Conservation (phyloP, 2,329 filamentous ascomycete species). For the Calonectria hawksworthii region DNA sequence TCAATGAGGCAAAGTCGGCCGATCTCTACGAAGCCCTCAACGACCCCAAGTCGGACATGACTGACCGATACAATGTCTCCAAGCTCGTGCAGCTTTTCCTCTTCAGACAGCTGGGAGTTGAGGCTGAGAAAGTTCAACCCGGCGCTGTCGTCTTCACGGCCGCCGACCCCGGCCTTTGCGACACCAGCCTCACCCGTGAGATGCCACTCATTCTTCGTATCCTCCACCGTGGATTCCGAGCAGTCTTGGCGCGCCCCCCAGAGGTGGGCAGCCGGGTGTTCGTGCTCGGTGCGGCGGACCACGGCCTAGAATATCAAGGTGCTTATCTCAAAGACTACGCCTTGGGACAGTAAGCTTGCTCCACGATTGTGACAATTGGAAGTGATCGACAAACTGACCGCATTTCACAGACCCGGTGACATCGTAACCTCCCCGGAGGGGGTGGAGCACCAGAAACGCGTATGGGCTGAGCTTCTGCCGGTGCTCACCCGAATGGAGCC, state of each 20-base stretch:
- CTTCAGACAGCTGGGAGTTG: not conserved
- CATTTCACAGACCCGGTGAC: not conserved
- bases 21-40: not conserved
- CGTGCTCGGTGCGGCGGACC: not conserved
- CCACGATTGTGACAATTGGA: not conserved
- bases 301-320: not conserved
- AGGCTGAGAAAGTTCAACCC: not conserved
- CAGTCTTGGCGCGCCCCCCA: not conserved
- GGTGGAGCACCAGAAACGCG: not conserved
- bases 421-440: not conserved
- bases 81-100: not conserved
- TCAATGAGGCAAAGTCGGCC: not conserved
- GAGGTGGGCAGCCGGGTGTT: not conserved
- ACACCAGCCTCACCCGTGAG: not conserved
- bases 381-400: conserved; percentile 5
- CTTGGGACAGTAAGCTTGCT: not conserved
- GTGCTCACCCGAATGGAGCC: not conserved
- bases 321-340: conserved; percentile 5
- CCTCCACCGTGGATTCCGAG: not conserved
- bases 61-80: not conserved
- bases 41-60: conserved; percentile 5
- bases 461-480: not conserved
- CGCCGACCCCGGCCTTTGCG: not conserved
- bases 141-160: not conserved
- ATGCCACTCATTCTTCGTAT: not conserved